These are phyloP conservation scores for Sanguinoderma infundibulare DNA, from an alignment of 1,284 basidiomycete genomes.

Conservation along the genomic window DNA sequence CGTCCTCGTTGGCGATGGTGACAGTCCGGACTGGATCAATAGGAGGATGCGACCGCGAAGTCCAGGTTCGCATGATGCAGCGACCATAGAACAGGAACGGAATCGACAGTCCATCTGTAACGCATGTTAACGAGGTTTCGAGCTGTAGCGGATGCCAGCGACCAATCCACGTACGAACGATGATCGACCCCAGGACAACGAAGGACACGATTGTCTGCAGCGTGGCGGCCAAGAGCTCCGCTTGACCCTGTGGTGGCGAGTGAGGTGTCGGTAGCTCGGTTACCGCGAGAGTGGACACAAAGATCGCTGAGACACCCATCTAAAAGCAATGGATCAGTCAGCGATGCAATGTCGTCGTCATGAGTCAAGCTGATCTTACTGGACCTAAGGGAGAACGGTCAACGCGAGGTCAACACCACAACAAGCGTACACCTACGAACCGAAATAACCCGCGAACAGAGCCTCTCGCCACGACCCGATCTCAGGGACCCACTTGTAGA, in stretches of 20 bases:
- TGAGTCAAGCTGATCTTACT: too few species aligned
- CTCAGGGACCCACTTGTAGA: slow-evolving; percentile 87
- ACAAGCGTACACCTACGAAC: slow-evolving; percentile 29
- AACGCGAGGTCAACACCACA: not conserved
- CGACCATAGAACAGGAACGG: slow-evolving; percentile 82
- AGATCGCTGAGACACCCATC: slow-evolving; percentile 87
- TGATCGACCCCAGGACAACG: slow-evolving; percentile 82
- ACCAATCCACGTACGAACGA: slow-evolving; percentile 79
- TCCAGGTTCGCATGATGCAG: slow-evolving; percentile 49
- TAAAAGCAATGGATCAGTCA: slow-evolving; percentile 29
- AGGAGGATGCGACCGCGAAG: too few species aligned
- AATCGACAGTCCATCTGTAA: slow-evolving; percentile 85
- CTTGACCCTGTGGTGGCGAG: slow-evolving; percentile 62
- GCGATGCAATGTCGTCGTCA: too few species aligned
- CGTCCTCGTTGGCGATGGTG: not conserved
- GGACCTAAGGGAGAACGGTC: slow-evolving; percentile 45
- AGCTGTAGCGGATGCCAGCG: not conserved
- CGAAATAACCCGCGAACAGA: slow-evolving; percentile 88
- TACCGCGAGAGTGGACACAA: slow-evolving; percentile 81
- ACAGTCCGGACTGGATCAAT: slow-evolving; percentile 1
- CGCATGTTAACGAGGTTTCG: not conserved
- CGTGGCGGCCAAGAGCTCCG: slow-evolving; percentile 70
- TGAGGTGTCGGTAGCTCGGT: slow-evolving; percentile 66
- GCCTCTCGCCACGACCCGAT: slow-evolving; percentile 82
- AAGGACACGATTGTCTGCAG: slow-evolving; percentile 86